These are phyloP conservation scores for Lecanicillium sp. DNA, from an alignment of 2,329 filamentous ascomycete species.

Conservation along the genomic window DNA sequence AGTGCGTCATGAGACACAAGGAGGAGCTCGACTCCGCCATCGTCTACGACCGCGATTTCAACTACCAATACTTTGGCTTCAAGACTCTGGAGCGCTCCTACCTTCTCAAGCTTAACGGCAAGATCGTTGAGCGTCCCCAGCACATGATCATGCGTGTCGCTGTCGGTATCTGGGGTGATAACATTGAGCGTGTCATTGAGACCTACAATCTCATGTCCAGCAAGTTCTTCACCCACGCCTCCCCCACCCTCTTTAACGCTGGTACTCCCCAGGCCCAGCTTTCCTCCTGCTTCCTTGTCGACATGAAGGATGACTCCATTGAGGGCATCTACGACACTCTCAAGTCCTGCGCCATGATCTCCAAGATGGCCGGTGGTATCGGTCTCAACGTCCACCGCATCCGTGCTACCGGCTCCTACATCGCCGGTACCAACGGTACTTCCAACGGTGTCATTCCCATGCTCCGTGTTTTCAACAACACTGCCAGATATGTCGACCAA, in stretches of 20 bases:
- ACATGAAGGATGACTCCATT: slow-evolving; percentile 99
- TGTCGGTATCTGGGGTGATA: slow-evolving; percentile 91
- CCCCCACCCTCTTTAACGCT: slow-evolving; percentile 95
- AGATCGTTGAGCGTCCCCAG: slow-evolving; percentile 94
- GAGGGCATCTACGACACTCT: slow-evolving; percentile 98
- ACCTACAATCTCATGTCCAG: slow-evolving; percentile 99
- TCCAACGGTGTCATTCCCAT: slow-evolving; percentile 97
- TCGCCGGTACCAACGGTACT: slow-evolving; percentile 94
- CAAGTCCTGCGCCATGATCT: slow-evolving; percentile 99
- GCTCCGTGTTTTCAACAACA: slow-evolving; percentile 99
- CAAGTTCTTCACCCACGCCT: slow-evolving; percentile 98
- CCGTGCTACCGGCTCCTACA: slow-evolving; percentile 95
- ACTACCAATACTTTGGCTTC: slow-evolving; percentile 99
- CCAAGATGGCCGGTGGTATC: slow-evolving; percentile 98
- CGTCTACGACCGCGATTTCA: slow-evolving; percentile 98
- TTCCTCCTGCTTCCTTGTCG: slow-evolving; percentile 96
- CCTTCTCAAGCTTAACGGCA: slow-evolving; percentile 88
- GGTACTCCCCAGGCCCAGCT: slow-evolving; percentile 92
- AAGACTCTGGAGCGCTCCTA: slow-evolving; percentile 98
- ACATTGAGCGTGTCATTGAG: slow-evolving; percentile 91
- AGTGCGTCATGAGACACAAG: slow-evolving; percentile 90
- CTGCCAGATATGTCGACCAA: slow-evolving; percentile 95
- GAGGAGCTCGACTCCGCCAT: slow-evolving; percentile 98
- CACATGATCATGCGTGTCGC: slow-evolving; percentile 99
- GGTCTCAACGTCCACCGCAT: slow-evolving; percentile 96